phyloP scores from a whole-genome alignment of 768 basidiomycete genomes.

The Arthromyces matolae region DNA sequence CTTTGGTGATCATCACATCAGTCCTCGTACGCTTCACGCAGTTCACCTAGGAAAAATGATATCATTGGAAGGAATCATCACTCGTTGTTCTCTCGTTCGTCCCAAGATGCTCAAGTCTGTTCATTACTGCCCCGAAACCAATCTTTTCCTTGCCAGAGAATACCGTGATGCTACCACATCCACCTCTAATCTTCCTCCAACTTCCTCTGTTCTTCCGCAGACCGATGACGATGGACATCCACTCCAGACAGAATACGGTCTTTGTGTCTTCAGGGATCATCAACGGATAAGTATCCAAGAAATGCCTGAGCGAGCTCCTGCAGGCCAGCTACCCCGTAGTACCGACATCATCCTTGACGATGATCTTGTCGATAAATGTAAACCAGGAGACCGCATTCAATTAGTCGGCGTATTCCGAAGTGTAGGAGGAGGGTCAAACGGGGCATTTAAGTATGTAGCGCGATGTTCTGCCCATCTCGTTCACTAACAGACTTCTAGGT shows the following conservation, averaged over 20 bases:
- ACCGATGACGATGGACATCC: slow-evolving; percentile 86
- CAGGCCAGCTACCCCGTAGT: slow-evolving; percentile 93
- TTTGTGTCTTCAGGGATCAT: slow-evolving; percentile 91
- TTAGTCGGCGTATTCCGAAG: slow-evolving; percentile 94
- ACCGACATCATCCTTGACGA: slow-evolving; percentile 96
- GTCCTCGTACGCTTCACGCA: slow-evolving; percentile 86
- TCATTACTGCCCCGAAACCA: slow-evolving; percentile 90
- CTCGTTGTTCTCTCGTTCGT: slow-evolving; percentile 94
- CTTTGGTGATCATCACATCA: slow-evolving; percentile 97
- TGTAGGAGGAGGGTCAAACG: slow-evolving; percentile 84
- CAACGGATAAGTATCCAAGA: slow-evolving; percentile 98
- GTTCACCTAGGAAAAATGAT: slow-evolving; percentile 94
- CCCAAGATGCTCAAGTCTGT: slow-evolving; percentile 98
- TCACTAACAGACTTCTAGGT: slow-evolving; percentile 46
- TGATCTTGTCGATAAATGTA: slow-evolving; percentile 95
- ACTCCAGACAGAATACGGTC: slow-evolving; percentile 89
- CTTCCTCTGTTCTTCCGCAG: slow-evolving; percentile 83
- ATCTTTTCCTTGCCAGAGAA: slow-evolving; percentile 77
- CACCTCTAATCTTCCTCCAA: slow-evolving; percentile 81
- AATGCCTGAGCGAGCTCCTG: slow-evolving; percentile 98
- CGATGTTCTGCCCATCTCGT: slow-evolving; percentile 10
- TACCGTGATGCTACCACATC: slow-evolving; percentile 93
- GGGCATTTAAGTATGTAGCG: slow-evolving; percentile 87
- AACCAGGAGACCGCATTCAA: slow-evolving; percentile 97
- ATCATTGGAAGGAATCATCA: slow-evolving; percentile 96